Conservation (phyloP, 176 grass and related monocot species). For the Ananas comosus region DNA sequence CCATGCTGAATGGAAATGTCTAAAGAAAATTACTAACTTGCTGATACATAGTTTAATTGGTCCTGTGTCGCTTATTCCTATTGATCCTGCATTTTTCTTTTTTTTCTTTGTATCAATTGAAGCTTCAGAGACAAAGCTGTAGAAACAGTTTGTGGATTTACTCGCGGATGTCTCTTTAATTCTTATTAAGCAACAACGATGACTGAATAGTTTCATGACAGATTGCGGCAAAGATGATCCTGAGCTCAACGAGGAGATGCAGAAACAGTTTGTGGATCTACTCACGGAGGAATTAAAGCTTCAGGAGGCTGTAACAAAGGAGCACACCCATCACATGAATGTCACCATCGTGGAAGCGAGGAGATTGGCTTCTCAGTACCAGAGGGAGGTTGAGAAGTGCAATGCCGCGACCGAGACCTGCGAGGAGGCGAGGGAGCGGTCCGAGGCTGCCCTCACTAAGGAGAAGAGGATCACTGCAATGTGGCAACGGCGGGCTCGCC, state of each 20-base stretch:
- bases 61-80: background rate
- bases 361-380: conserved; percentile 77
- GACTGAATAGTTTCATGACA: conserved; percentile 17
- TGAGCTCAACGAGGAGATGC: conserved; percentile 70
- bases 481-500: conserved; percentile 66
- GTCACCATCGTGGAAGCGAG: conserved; percentile 65
- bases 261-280: conserved; percentile 74
- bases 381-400: conserved; percentile 79
- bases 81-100: background rate
- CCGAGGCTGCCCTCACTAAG: conserved; percentile 46
- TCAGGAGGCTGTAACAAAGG: conserved; percentile 72
- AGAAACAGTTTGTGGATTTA: background rate
- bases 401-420: conserved; percentile 87
- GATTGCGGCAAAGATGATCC: conserved; percentile 85
- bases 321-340: conserved; percentile 79
- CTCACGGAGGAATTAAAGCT: conserved; percentile 92
- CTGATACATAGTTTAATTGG: background rate
- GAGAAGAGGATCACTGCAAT: conserved; percentile 70
- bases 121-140: too few relatives aligned
- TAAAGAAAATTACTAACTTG: background rate
- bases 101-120: too few relatives aligned
- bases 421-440: conserved; percentile 72
- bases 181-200: conserved; percentile 20
- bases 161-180: background rate
- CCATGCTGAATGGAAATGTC: background rate